These are phyloP conservation scores for Podosphaera leucotricha DNA, from an alignment of 2,329 filamentous ascomycete species.

Conservation along the genomic window DNA sequence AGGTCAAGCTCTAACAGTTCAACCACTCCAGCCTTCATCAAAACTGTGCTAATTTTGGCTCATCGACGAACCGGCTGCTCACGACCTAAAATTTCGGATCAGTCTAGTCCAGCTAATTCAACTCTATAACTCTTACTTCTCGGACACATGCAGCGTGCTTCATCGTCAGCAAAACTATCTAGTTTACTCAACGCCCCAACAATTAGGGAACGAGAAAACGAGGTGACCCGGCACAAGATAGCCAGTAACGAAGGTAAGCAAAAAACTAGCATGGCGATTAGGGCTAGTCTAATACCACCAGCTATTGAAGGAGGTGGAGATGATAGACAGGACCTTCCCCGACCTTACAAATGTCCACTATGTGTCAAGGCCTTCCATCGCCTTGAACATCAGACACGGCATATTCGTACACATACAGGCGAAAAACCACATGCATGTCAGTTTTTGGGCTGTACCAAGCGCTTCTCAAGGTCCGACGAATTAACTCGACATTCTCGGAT, in stretches of 20 bases:
- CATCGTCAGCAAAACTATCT: conserved; percentile 50
- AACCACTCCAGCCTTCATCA: not conserved
- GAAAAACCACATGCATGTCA: conserved; percentile 96
- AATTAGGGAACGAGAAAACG: conserved; percentile 15
- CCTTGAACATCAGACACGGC: conserved; percentile 28
- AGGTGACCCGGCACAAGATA: conserved; percentile 12
- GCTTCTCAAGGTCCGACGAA: conserved; percentile 90
- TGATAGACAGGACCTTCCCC: conserved; percentile 46
- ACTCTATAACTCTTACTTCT: not conserved
- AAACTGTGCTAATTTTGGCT: not conserved
- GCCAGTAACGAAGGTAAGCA: conserved; percentile 14
- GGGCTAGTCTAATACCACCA: conserved; percentile 19
- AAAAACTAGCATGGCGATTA: conserved; percentile 25
- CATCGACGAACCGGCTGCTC: not conserved
- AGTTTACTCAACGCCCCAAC: conserved; percentile 47
- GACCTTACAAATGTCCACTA: conserved; percentile 93
- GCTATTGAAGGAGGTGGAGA: conserved; percentile 14
- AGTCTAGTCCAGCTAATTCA: not conserved
- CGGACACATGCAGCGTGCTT: conserved; percentile 47
- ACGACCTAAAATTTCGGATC: not conserved
- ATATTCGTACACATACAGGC: conserved; percentile 92
- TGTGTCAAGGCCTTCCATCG: conserved; percentile 98
- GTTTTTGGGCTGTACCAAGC: conserved; percentile 88
- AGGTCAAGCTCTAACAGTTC: no score
- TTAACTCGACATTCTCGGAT: conserved; percentile 92